Evolutionary conservation across 768 basidiomycete genomes (phyloP).

Genomic region (Rhizopogon salebrosus): DNA sequence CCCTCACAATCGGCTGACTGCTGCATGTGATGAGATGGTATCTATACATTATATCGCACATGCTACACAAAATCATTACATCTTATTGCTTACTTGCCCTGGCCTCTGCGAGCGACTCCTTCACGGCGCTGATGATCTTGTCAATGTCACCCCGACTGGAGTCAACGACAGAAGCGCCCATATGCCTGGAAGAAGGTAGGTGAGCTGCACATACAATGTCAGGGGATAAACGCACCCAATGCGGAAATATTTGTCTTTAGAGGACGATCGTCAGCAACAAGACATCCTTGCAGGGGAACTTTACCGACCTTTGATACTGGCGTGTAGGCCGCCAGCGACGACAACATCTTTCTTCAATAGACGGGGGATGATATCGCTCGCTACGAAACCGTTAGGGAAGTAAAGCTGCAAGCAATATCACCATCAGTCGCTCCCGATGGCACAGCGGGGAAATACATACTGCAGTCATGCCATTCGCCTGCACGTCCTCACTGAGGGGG

Average conservation of each 20-base stretch:
- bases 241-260: slow-evolving; percentile 81
- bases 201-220: slow-evolving; percentile 6
- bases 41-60: not conserved
- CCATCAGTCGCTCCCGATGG: not conserved
- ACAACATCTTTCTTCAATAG: slow-evolving; percentile 69
- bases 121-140: slow-evolving; percentile 60
- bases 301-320: slow-evolving; percentile 68
- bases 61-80: not conserved
- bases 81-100: slow-evolving; percentile 11
- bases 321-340: slow-evolving; percentile 85
- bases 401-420: slow-evolving; percentile 47
- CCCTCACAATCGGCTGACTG: not conserved
- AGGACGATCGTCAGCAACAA: slow-evolving; percentile 1
- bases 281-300: not conserved
- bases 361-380: slow-evolving; percentile 72
- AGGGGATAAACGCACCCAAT: slow-evolving; percentile 53
- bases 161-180: slow-evolving; percentile 84
- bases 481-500: slow-evolving; percentile 50
- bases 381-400: slow-evolving; percentile 76
- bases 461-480: slow-evolving; percentile 96
- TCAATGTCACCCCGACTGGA: slow-evolving; percentile 68
- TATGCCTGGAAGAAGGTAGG: slow-evolving; percentile 51
- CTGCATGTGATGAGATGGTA: not conserved
- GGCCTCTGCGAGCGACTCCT: slow-evolving; percentile 45
- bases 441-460: slow-evolving; percentile 31